Conservation (phyloP, 2,329 filamentous ascomycete species). For the Botrytis porri region DNA sequence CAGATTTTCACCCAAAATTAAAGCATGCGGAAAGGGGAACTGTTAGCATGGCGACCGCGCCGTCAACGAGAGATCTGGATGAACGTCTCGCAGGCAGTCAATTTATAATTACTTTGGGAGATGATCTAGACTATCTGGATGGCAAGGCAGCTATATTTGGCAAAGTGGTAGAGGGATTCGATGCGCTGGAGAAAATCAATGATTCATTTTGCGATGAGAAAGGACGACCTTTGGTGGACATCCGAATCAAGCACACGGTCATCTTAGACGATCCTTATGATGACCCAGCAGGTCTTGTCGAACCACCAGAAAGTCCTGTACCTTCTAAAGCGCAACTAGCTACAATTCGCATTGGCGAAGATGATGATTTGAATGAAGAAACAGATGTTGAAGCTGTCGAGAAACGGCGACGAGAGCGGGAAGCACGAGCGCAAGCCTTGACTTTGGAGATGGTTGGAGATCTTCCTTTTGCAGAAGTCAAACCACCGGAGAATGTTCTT, state of each 20-base stretch:
- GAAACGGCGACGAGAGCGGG: slow-evolving; percentile 76
- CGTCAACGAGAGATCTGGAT: slow-evolving; percentile 72
- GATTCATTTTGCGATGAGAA: slow-evolving; percentile 81
- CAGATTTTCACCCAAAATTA: slow-evolving; percentile 81
- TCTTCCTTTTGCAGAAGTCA: slow-evolving; percentile 94
- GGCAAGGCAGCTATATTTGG: slow-evolving; percentile 94
- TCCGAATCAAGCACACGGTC: slow-evolving; percentile 89
- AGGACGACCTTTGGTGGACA: slow-evolving; percentile 87
- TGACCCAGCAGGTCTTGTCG: slow-evolving; percentile 72
- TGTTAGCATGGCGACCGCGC: slow-evolving; percentile 95
- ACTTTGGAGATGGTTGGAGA: slow-evolving; percentile 98
- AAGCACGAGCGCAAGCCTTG: slow-evolving; percentile 88
- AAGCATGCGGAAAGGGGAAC: slow-evolving; percentile 88
- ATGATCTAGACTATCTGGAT: slow-evolving; percentile 85
- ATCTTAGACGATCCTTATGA: slow-evolving; percentile 89
- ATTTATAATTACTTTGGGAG: slow-evolving; percentile 88
- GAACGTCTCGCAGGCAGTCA: slow-evolving; percentile 82
- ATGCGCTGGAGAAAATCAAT: slow-evolving; percentile 91
- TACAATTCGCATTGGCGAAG: slow-evolving; percentile 87
- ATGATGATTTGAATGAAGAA: slow-evolving; percentile 75
- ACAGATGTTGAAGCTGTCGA: slow-evolving; percentile 75
- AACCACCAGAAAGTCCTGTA: slow-evolving; percentile 74
- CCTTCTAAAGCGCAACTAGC: slow-evolving; percentile 83
- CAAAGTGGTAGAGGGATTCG: slow-evolving; percentile 93
- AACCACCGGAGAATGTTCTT: slow-evolving; percentile 92